phyloP scores from a whole-genome alignment of 495 filamentous ascomycete species.

The Bryoglossum gracile region DNA sequence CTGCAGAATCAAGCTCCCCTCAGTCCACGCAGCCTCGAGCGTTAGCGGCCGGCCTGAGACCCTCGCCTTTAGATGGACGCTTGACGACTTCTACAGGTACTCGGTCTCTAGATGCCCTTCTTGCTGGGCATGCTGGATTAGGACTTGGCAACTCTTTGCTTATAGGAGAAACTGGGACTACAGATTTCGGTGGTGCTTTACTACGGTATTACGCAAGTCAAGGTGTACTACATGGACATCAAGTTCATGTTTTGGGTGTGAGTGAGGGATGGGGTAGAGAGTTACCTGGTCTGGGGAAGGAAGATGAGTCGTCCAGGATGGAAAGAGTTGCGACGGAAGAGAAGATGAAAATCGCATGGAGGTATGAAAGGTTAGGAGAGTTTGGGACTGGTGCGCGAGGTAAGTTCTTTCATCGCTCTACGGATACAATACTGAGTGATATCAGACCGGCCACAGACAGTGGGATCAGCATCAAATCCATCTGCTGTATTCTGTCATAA shows the following conservation, averaged over 20 bases:
- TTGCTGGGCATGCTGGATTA: slow-evolving; percentile 85
- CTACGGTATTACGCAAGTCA: slow-evolving; percentile 89
- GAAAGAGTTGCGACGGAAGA: background rate
- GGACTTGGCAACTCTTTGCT: slow-evolving; percentile 73
- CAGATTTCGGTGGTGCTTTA: slow-evolving; percentile 82
- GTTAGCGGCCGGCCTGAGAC: slow-evolving; percentile 80
- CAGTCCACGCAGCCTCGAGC: slow-evolving; percentile 25
- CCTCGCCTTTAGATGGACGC: slow-evolving; percentile 83
- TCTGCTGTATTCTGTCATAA: slow-evolving; percentile 63
- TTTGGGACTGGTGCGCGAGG: slow-evolving; percentile 24
- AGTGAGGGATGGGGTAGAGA: slow-evolving; percentile 73
- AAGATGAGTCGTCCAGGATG: slow-evolving; percentile 15
- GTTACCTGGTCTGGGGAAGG: slow-evolving; percentile 59
- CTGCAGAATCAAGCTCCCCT: slow-evolving; percentile 12
- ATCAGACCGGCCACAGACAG: slow-evolving; percentile 10
- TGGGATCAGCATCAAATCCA: slow-evolving; percentile 5
- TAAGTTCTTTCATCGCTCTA: slow-evolving; percentile 10
- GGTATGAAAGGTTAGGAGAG: slow-evolving; percentile 81
- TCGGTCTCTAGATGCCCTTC: slow-evolving; percentile 70
- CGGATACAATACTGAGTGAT: background rate
- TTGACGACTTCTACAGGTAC: slow-evolving; percentile 88
- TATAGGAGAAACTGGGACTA: slow-evolving; percentile 89
- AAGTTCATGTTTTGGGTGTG: slow-evolving; percentile 75
- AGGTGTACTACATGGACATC: slow-evolving; percentile 85
- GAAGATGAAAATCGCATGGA: slow-evolving; percentile 98